These are phyloP conservation scores for Anacardium occidentale DNA, from an alignment of 345 rosid species.

Conservation along the genomic window DNA sequence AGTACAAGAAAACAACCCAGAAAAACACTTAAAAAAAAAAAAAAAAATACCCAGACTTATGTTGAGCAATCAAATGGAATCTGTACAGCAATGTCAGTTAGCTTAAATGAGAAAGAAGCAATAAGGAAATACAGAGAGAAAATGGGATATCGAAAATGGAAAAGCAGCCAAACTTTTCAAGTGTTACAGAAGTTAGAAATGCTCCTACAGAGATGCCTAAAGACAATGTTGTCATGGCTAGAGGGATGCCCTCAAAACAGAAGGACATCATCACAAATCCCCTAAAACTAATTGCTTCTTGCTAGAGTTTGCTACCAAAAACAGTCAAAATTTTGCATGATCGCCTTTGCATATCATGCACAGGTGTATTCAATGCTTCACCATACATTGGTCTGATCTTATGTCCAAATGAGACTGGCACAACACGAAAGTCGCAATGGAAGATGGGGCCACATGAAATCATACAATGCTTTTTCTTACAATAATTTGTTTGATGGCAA, in stretches of 20 bases:
- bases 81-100: constrained; percentile 33
- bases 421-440: constrained; percentile 32
- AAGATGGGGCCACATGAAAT: constrained; percentile 22
- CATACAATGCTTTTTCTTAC: constrained; percentile 15
- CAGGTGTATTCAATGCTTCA: constrained; percentile 25
- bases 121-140: neutral
- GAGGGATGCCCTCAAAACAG: constrained; percentile 21
- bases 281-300: constrained; percentile 42
- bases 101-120: constrained; percentile 10
- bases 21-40: neutral
- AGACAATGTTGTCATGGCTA: constrained; percentile 25
- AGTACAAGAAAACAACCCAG: constrained; percentile 21
- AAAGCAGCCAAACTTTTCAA: constrained; percentile 27
- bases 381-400: constrained; percentile 20
- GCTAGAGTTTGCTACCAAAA: constrained; percentile 38
- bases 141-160: neutral
- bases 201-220: constrained; percentile 45
- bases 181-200: constrained; percentile 47
- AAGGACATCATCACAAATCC: constrained; percentile 28
- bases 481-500: constrained; percentile 22
- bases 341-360: constrained; percentile 49
- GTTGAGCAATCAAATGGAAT: constrained; percentile 42
- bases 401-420: constrained; percentile 20
- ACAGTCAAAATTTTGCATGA: constrained; percentile 48
- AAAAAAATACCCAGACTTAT: constrained; percentile 31